Evolutionary conservation across 2,329 filamentous ascomycete species (phyloP).

Genomic region (Microdochium trichocladiopsis): DNA sequence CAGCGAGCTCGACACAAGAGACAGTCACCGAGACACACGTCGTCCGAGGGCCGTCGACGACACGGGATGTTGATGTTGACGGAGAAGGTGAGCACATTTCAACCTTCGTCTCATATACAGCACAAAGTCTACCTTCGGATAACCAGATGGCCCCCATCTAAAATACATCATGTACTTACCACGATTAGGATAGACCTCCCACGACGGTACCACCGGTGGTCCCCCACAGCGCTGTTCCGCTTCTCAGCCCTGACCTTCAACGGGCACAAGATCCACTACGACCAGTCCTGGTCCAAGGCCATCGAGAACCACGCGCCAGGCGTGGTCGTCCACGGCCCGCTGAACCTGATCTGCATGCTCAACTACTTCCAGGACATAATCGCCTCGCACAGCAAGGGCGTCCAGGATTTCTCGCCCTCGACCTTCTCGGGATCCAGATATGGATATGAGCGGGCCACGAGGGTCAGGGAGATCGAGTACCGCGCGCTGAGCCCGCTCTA

Average conservation of each 20-base stretch:
- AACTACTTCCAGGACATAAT: slow-evolving; percentile 56
- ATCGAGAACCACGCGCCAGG: slow-evolving; percentile 62
- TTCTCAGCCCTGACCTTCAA: slow-evolving; percentile 85
- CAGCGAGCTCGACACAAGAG: slow-evolving; percentile 5
- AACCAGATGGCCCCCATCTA: no score
- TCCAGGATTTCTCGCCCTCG: no score
- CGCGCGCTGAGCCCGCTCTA: slow-evolving; percentile 64
- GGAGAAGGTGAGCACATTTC: slow-evolving; percentile 7
- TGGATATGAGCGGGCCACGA: slow-evolving; percentile 7
- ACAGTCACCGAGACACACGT: slow-evolving; percentile 8
- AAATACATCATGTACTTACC: background rate
- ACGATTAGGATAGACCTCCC: slow-evolving; percentile 9
- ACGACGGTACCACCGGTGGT: slow-evolving; percentile 30
- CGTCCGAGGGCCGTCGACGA: slow-evolving; percentile 13
- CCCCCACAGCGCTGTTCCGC: slow-evolving; percentile 56
- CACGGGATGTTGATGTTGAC: slow-evolving; percentile 12
- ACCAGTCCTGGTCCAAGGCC: slow-evolving; percentile 54
- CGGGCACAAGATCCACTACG: slow-evolving; percentile 79
- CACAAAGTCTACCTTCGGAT: no score
- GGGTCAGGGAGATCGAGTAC: slow-evolving; percentile 46
- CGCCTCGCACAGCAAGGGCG: slow-evolving; percentile 7
- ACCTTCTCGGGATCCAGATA: no score
- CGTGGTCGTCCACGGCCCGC: slow-evolving; percentile 72
- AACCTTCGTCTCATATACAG: background rate
- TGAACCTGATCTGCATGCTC: slow-evolving; percentile 67